A percentile compares a stretch with the other conserved stretches of the same genome.
These are phyloP conservation scores for Metschnikowia sp. DNA, from an alignment of 805 yeast genomes.

Conservation along the genomic window DNA sequence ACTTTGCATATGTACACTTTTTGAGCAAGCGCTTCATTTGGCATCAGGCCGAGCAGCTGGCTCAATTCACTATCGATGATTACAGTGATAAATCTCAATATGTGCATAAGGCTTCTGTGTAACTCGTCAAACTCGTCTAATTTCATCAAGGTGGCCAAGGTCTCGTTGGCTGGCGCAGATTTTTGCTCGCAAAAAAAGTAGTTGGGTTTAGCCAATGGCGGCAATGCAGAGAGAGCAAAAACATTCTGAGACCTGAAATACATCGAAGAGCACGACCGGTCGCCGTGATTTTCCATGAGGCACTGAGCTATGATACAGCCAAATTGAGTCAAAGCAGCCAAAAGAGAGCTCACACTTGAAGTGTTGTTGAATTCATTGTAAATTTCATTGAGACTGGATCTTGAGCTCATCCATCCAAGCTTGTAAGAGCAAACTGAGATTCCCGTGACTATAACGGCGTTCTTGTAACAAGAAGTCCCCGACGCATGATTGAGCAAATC, in stretches of 20 bases:
- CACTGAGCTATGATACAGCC: conserved; percentile 8
- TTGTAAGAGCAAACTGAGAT: conserved; percentile 8
- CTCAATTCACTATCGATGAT: conserved; percentile 4
- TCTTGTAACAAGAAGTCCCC: not conserved
- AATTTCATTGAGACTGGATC: not conserved
- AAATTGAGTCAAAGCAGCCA: conserved; percentile 11
- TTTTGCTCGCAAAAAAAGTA: conserved; percentile 15
- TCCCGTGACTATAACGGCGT: conserved; percentile 7
- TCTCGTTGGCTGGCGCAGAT: conserved; percentile 2
- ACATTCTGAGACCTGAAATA: not conserved
- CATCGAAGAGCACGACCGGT: not conserved
- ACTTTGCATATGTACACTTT: conserved; percentile 10
- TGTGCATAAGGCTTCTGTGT: conserved; percentile 6
- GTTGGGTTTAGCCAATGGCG: conserved; percentile 32
- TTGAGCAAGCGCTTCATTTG: conserved; percentile 4
- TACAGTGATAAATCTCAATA: conserved; percentile 5
- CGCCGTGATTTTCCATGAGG: conserved; percentile 4
- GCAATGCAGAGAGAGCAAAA: conserved; percentile 11
- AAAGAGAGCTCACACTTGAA: conserved; percentile 10
- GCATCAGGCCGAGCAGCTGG: not conserved
- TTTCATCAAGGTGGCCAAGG: conserved; percentile 4
- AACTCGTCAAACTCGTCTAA: conserved; percentile 13
- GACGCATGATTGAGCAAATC: conserved; percentile 15
- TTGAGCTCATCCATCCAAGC: conserved; percentile 1
- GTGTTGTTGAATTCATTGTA: conserved; percentile 13